phyloP scores from a whole-genome alignment of 2,329 filamentous ascomycete genomes.

The Stachybotrys elegans region DNA sequence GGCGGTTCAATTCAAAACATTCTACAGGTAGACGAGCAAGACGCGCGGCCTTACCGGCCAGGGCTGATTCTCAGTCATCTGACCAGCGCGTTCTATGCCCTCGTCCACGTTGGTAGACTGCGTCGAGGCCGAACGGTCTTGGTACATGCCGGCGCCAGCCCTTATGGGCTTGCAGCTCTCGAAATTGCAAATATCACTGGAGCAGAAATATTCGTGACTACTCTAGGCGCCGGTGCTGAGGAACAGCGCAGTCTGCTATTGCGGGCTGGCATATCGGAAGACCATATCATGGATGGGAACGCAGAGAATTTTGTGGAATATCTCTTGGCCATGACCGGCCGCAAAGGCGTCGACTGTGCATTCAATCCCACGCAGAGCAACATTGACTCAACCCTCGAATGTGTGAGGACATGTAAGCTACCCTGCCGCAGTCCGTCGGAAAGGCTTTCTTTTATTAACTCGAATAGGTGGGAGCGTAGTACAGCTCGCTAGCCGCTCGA shows the following conservation, averaged over 20 bases:
- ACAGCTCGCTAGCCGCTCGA: conserved; percentile 7
- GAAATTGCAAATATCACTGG: conserved; percentile 31
- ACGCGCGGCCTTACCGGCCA: conserved; percentile 26
- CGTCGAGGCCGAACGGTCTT: conserved; percentile 28
- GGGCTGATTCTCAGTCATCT: conserved; percentile 31
- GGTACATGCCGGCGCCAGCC: conserved; percentile 38
- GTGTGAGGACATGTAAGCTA: conserved; percentile 29
- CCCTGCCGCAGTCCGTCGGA: neutral
- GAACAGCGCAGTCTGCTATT: conserved; percentile 33
- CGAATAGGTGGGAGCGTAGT: neutral
- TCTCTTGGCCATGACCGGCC: conserved; percentile 25
- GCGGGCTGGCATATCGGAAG: conserved; percentile 24
- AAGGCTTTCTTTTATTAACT: neutral
- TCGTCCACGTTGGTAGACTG: conserved; percentile 27
- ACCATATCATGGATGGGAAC: conserved; percentile 33
- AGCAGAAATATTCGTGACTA: conserved; percentile 37
- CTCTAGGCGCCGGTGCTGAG: conserved; percentile 19
- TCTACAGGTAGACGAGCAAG: conserved; percentile 25
- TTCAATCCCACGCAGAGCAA: conserved; percentile 39
- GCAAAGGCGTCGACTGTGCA: conserved; percentile 34
- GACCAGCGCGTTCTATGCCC: conserved; percentile 36
- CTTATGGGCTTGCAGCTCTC: conserved; percentile 38
- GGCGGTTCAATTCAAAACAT: conserved; percentile 29
- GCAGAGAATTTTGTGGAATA: conserved; percentile 25
- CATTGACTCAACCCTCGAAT: conserved; percentile 24